Evolutionary conservation across 768 basidiomycete genomes (phyloP), one percentile per base, ranked within the genome.

Genomic region (Xerocomus potaroensis): DNA sequence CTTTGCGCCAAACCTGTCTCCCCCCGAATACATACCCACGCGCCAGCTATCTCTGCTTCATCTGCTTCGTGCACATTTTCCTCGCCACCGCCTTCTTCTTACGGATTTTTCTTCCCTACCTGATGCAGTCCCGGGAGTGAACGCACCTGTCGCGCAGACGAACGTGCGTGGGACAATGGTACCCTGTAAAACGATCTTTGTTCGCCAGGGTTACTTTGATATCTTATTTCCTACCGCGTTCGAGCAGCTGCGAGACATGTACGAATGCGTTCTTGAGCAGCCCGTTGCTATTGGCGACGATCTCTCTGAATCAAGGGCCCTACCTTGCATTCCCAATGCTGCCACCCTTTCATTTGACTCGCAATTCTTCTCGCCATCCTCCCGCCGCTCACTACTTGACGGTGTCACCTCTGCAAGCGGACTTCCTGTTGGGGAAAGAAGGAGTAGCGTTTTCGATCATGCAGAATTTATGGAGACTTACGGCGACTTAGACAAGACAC

Each of bases 171-270:
- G 86, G 49, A 77, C 78, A 38, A 93, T 89, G 59, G 85, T 98
- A 2, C 88, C 96, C 4, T 93, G 91, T 59, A 75, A 83, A 52
- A 97, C 90, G 12, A 76, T 96, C 47, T 81, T 95, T 57, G 96
- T 99, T 48, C 84, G 83, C 57, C 95, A 88, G 60, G 96, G 96
- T 8, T 94, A 84, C 70, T 99, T 99, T 66, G 96, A 99, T 65
- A 98, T 98, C 50, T 91, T 99, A 72, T 99, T 99, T 72, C 96
- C 96, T 9, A 98, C 95, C 11, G 73, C 90, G 62, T 97, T 97
- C 54, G 79, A 78, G 43, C 77, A 75, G 18, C 74, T 98, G 44
- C 74, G 88, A 38, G 91, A 95, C 62, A 89, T 94, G 80, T 97
- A 97, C 67, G 88, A 93, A 60, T 74, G 81, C 54, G 76, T 85